Evolutionary conservation across 139 green algal genomes (phyloP), one percentile per base, ranked within the genome.

Genomic region (Chlorella vulgaris): DNA sequence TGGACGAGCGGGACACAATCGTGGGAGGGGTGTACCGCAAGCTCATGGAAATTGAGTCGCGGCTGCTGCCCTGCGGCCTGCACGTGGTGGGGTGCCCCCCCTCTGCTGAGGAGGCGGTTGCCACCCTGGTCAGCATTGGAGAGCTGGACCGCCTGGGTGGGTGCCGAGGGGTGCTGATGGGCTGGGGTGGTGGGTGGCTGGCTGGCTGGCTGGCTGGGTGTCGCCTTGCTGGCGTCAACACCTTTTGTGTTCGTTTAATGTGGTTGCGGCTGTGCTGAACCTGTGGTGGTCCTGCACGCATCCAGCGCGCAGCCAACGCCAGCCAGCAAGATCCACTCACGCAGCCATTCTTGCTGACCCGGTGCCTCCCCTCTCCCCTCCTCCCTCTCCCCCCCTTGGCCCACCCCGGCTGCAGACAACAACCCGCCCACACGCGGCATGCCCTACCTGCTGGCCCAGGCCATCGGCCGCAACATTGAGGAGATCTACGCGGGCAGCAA

Each of bases 1-100:
- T 93, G 35, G 96, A 98, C 24, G 87, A 94, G 70, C 89, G 94
- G 35, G 94, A 98, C 89, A 29, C 66, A 35, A 83, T 98, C 24
- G 88, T 98, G 8, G 95, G 77, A n/a, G 77, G 35, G 55, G 91
- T 96, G 60, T 98, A 98, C 91, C 80, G 82, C 81, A 92, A 90
- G 82, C 91, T 99, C 60, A 99, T 99, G 96, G 97, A 99, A 92
- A 99, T 99, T 74, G 96, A 99, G 93, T 96, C 90, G 42, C 90
- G 96, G 43, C 93, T 99, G 85, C 93, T 99, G 88, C 96, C 96
- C 36, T 99, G 96, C 86, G 96, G 96, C 43, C 93, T 99, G 86
- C 96, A 99, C 86, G 86, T 99, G 4, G 94, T 99, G 61, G 96
- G 96, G 75, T 88, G 87, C 69, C 91, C 94, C 1, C 96, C 96